Conservation (phyloP, 352 stramenopile genomes). For the Phytophthora niederhauseri region DNA sequence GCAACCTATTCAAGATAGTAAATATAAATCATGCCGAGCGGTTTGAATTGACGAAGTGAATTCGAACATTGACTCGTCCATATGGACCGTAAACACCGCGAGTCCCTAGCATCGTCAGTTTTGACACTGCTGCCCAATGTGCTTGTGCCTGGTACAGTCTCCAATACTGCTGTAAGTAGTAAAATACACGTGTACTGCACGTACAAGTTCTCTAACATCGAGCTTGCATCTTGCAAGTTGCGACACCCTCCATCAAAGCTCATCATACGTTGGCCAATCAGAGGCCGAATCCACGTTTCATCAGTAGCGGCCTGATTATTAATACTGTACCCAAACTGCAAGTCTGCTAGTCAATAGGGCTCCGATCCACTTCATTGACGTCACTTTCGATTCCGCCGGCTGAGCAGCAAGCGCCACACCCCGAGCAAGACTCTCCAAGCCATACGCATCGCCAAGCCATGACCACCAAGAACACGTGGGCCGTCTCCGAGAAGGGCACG, state of each 20-base stretch:
- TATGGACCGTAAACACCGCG: too few relatives aligned
- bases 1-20: too few relatives aligned
- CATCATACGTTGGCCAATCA: constrained; percentile 17
- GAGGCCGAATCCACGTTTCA: background rate
- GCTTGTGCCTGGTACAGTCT: too few relatives aligned
- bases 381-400: constrained; percentile 31
- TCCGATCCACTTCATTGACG: constrained; percentile 26
- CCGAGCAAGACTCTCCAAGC: background rate
- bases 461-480: constrained; percentile 69
- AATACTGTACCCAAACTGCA: constrained; percentile 16
- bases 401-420: constrained; percentile 3
- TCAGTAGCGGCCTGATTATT: constrained; percentile 20
- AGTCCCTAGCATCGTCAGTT: too few relatives aligned
- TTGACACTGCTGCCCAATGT: too few relatives aligned
- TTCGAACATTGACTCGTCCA: too few relatives aligned
- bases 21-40: too few relatives aligned
- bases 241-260: background rate
- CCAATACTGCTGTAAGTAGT: too few relatives aligned
- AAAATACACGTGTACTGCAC: too few relatives aligned
- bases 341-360: background rate
- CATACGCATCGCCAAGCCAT: too few relatives aligned
- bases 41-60: too few relatives aligned
- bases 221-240: background rate
- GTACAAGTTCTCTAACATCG: too few relatives aligned
- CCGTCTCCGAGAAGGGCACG: constrained; percentile 67